These are phyloP conservation scores for Gymnopilus junonius DNA, from an alignment of 768 basidiomycete species.

Conservation along the genomic window DNA sequence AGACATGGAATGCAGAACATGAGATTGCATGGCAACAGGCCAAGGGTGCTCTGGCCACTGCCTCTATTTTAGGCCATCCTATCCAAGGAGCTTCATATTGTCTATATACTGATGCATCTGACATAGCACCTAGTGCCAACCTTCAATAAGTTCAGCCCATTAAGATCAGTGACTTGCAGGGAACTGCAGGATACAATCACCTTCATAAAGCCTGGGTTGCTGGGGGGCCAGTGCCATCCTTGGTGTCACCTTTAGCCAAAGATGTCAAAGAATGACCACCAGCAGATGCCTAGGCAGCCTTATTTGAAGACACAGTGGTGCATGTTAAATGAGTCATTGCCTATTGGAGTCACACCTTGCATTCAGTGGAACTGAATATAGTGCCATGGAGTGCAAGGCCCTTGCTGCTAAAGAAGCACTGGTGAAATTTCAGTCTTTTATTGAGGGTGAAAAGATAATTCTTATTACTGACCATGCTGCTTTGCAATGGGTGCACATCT, in stretches of 20 bases:
- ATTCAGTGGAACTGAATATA: conserved; percentile 33
- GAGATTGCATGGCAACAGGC: conserved; percentile 30
- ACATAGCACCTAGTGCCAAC: conserved; percentile 23
- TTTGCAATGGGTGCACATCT: conserved; percentile 26
- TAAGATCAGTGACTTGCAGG: neutral
- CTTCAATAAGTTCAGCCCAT: neutral
- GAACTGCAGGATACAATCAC: neutral
- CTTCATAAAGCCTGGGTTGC: neutral
- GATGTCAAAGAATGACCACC: neutral
- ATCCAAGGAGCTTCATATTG: conserved; percentile 29
- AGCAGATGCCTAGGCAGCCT: neutral
- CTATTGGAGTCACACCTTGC: conserved; percentile 33
- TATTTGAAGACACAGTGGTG: conserved; percentile 32
- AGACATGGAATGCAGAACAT: conserved; percentile 25
- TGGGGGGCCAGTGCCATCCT: neutral
- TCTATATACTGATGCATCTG: conserved; percentile 38
- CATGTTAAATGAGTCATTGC: conserved; percentile 34
- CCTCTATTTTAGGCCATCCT: conserved; percentile 36
- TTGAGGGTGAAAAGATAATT: conserved; percentile 36
- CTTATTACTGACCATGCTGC: conserved; percentile 30
- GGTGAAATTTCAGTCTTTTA: conserved; percentile 37
- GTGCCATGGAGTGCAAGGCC: conserved; percentile 35
- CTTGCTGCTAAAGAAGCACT: conserved; percentile 17
- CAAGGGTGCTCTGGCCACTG: conserved; percentile 28
- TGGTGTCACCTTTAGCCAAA: neutral